These are phyloP conservation scores for Xylaria hypoxylon DNA, from an alignment of 2,329 filamentous ascomycete species.

Conservation along the genomic window DNA sequence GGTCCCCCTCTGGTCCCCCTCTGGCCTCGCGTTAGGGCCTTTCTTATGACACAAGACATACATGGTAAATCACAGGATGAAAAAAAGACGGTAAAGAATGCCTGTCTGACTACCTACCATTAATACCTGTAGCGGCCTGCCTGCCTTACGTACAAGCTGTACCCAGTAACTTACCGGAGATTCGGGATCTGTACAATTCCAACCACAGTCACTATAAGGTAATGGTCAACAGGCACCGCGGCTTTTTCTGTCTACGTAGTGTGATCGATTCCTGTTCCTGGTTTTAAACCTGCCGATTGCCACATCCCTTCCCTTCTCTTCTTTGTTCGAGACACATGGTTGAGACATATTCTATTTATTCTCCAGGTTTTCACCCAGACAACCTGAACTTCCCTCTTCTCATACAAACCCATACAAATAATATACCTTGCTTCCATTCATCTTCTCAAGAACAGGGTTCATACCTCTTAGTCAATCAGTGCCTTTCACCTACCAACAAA, in stretches of 20 bases:
- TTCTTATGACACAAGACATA: constrained; percentile 30
- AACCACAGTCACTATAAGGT: constrained; percentile 24
- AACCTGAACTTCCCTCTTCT: constrained; percentile 17
- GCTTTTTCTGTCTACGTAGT: constrained; percentile 25
- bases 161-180: constrained; percentile 36
- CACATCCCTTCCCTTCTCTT: constrained; percentile 34
- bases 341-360: constrained; percentile 23
- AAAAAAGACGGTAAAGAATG: constrained; percentile 39
- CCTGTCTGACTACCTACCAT: constrained; percentile 10
- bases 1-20: constrained; percentile 7
- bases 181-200: constrained; percentile 35
- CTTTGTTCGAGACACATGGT: constrained; percentile 27
- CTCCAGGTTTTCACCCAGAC: constrained; percentile 12
- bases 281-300: constrained; percentile 39
- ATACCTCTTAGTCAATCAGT: constrained; percentile 3
- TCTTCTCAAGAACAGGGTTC: constrained; percentile 7
- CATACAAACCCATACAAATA: constrained; percentile 21
- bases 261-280: constrained; percentile 39
- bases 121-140: constrained; percentile 10
- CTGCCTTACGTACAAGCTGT: constrained; percentile 15
- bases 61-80: constrained; percentile 35
- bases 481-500: constrained; percentile 11
- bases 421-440: constrained; percentile 28
- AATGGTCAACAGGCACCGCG: constrained; percentile 25
- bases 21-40: constrained; percentile 22